Evolutionary conservation across 495 filamentous ascomycete species (phyloP), one percentile per base, ranked within the genome.

Genomic region (Penicilliopsis zonata): DNA sequence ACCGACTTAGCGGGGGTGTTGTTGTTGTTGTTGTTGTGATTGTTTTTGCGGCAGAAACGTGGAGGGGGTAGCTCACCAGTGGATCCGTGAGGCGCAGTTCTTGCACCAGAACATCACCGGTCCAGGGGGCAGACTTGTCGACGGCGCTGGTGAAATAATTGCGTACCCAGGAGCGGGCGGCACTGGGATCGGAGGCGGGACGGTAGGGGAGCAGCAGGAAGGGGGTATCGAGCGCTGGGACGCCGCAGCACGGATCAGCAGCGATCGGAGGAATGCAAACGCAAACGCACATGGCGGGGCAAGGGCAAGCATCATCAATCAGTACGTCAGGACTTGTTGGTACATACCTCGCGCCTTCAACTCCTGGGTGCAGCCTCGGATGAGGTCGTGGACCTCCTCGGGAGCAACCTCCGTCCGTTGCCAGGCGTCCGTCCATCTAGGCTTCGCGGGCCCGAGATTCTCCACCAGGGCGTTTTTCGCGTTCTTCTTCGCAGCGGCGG

Each of bases 171-270:
- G 76, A 83, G 51, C 85, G 80, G 30, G 92, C 83, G 28, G 82
- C 80, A 58, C 82, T 92, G 13, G 88, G 76, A 51, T 98, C 86
- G 36, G 86, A 84, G 33, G 78, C 82, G 4, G 92, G 90, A 40
- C 90, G 78, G 58, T 94, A 98, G 5, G 90, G 92, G n/a, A 98
- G 72, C 13, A 98, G 77, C 30, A 96, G 65, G 55, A 98, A 94
- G 1, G 90, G 90, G 35, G 82, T 78, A 50, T 90, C 80, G 42
- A 95, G 76, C 41, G 76, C 86, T 90, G 49, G 27, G 37, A 42
- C 25, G 40, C 24, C 26, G 27, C 25, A 27, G 35, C 26, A 50
- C 50, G 44, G 48, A 63, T 59, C 45, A 63, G 56, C 49, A 49
- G 7, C 7, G 26, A 44, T 50, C 35, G 26, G 42, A 43, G 49